Evolutionary conservation across 345 rosid genomes (phyloP).

Genomic region (Gossypium sturtianum): DNA sequence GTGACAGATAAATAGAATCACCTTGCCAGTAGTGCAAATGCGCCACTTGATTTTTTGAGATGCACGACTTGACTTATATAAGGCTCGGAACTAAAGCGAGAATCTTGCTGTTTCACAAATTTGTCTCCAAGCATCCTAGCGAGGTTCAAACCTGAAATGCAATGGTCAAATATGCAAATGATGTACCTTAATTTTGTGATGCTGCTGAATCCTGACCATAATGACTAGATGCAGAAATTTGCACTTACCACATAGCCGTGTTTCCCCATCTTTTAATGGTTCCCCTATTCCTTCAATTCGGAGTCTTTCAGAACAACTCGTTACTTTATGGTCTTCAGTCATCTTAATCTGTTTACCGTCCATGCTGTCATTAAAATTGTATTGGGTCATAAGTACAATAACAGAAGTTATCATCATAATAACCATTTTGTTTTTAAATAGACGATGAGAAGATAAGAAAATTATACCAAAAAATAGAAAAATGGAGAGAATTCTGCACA

Average conservation of each 20-base stretch:
- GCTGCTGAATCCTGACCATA: neutral
- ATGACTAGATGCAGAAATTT: constrained; percentile 7
- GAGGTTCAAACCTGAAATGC: constrained; percentile 74
- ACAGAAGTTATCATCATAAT: neutral
- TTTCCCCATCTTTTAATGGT: constrained; percentile 74
- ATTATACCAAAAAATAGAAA: neutral
- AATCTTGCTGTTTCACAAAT: constrained; percentile 83
- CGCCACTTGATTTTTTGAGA: constrained; percentile 43
- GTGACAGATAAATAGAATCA: constrained; percentile 21
- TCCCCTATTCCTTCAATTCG: constrained; percentile 60
- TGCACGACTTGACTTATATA: constrained; percentile 65
- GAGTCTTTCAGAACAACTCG: constrained; percentile 64
- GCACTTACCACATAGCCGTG: constrained; percentile 62
- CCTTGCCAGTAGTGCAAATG: constrained; percentile 85
- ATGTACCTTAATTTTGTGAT: neutral
- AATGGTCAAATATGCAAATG: neutral
- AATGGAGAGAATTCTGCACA: neutral
- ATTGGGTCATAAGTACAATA: neutral
- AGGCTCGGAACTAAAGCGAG: constrained; percentile 82
- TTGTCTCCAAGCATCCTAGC: constrained; percentile 98
- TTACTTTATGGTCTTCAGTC: constrained; percentile 87
- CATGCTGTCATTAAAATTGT: constrained; percentile 45
- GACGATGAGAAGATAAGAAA: neutral
- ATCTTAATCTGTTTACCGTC: constrained; percentile 69
- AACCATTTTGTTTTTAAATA: neutral